Percentiles rank a stretch among this genome's conserved stretches.
Conservation (phyloP, 108 stramenopile genomes). For the Nitzschia putrida region DNA sequence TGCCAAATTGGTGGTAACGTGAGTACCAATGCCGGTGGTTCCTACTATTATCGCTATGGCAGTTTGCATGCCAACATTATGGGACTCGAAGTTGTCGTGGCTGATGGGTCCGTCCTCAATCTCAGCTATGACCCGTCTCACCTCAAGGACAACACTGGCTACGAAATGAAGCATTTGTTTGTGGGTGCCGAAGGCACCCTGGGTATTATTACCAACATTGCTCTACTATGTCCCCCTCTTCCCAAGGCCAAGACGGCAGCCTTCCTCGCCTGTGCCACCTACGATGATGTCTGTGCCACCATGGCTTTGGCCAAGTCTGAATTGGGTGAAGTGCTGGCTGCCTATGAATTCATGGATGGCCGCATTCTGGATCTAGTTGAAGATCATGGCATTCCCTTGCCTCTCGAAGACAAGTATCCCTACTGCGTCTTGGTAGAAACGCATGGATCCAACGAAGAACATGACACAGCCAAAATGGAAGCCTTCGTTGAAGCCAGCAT, state of each 20-base stretch:
- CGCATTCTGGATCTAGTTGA: slow-evolving; percentile 60
- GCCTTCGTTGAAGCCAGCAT: slow-evolving; percentile 68
- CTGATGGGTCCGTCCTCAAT: slow-evolving; percentile 83
- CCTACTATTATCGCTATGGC: slow-evolving; percentile 77
- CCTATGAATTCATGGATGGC: slow-evolving; percentile 90
- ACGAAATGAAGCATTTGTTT: slow-evolving; percentile 92
- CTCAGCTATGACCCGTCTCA: slow-evolving; percentile 46
- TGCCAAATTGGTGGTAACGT: slow-evolving; percentile 97
- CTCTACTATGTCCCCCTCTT: slow-evolving; percentile 63
- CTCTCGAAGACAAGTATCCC: slow-evolving; percentile 25
- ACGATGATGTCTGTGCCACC: slow-evolving; percentile 55
- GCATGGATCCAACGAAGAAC: slow-evolving; percentile 75
- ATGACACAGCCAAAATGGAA: slow-evolving; percentile 87
- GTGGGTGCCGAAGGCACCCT: slow-evolving; percentile 96
- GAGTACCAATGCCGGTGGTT: slow-evolving; percentile 94
- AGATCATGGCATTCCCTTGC: slow-evolving; percentile 4
- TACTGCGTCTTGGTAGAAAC: slow-evolving; percentile 90
- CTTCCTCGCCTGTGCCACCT: slow-evolving; percentile 75
- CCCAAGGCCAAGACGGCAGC: slow-evolving; percentile 76
- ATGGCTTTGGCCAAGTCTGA: slow-evolving; percentile 58
- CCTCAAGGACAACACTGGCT: slow-evolving; percentile 97
- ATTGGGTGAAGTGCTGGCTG: slow-evolving; percentile 87
- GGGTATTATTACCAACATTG: slow-evolving; percentile 77
- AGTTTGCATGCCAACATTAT: slow-evolving; percentile 89
- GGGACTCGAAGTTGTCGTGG: slow-evolving; percentile 92